These are phyloP conservation scores for Sinapis alba DNA, from an alignment of 441 rosid species.

Conservation along the genomic window DNA sequence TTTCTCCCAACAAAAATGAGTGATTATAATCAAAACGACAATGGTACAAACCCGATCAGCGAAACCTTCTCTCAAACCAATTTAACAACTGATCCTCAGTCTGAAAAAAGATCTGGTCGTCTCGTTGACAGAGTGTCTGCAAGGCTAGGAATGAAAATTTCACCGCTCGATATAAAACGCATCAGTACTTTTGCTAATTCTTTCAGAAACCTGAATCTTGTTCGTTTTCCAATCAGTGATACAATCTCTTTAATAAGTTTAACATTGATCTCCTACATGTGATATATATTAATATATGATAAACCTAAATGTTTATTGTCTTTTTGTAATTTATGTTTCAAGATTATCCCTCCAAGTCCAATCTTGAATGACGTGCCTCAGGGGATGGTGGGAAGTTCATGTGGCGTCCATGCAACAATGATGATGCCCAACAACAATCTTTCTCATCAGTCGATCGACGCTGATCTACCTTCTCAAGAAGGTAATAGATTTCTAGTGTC, in stretches of 20 bases:
- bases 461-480: background rate
- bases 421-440: background rate
- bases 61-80: slow-evolving; percentile 15
- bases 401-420: background rate
- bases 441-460: background rate
- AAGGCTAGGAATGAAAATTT: slow-evolving; percentile 52
- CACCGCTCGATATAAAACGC: slow-evolving; percentile 46
- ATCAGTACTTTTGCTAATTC: slow-evolving; percentile 14
- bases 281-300: background rate
- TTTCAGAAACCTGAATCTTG: background rate
- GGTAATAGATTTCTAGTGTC: background rate
- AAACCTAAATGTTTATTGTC: background rate
- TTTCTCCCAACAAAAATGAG: slow-evolving; percentile 13
- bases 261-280: background rate
- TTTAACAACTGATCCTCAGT: background rate
- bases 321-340: background rate
- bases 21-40: background rate
- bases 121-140: slow-evolving; percentile 38
- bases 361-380: background rate
- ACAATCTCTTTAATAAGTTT: background rate
- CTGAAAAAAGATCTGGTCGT: slow-evolving; percentile 5
- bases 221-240: background rate
- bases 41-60: background rate
- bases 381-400: slow-evolving; percentile 1
- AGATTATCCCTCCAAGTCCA: slow-evolving; percentile 1